Evolutionary conservation across 2,329 filamentous ascomycete genomes (phyloP), one percentile per base, ranked within the genome.

Genomic region (Diplodia sapinea): DNA sequence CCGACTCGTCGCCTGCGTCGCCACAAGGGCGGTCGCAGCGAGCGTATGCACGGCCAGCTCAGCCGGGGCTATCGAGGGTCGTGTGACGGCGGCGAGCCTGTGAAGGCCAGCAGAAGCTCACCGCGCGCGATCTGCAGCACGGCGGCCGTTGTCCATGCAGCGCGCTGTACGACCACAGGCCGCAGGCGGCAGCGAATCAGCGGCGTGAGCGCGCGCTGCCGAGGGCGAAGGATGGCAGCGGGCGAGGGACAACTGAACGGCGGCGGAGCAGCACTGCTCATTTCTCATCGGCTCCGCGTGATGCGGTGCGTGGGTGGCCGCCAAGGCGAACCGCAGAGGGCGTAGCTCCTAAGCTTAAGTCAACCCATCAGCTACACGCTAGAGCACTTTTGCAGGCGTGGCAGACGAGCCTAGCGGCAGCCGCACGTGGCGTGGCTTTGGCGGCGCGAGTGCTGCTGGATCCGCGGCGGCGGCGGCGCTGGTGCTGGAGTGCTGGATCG

Each of bases 31-130:
- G 65, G 65, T 67, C 56, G 65, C 65, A 61, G 36, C 47, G 33
- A 62, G 65, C 56, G 56, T 52, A 62, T 67, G 65, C 65, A 67
- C 38, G 65, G 65, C 50, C 65, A 67, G 52, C 65, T 62, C 65
- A 67, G 55, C 65, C 55, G 56, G 65, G 38, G 55, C 54, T 61
- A 61, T 61, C 55, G 56, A 36, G 29, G 52, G 65, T 62, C 47
- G 56, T 67, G 55, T 62, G 65, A 67, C 65, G 33, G 56, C 29
- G 40, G 36, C 36, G 55, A 47, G 55, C 55, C 36, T 59, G 55
- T 61, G 40, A 49, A 61, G 57, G 57, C 49, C 55, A 62, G 51
- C 62, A 65, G 62, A 54, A 54, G 62, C 62, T 65, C 62, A 65
- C 62, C 62, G 62, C 62, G 62, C 62, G 62, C 62, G 62, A 65